Base-by-base conservation (phyloP, 2,329 filamentous ascomycete genomes). In the Clonostachys sp. region DNA sequence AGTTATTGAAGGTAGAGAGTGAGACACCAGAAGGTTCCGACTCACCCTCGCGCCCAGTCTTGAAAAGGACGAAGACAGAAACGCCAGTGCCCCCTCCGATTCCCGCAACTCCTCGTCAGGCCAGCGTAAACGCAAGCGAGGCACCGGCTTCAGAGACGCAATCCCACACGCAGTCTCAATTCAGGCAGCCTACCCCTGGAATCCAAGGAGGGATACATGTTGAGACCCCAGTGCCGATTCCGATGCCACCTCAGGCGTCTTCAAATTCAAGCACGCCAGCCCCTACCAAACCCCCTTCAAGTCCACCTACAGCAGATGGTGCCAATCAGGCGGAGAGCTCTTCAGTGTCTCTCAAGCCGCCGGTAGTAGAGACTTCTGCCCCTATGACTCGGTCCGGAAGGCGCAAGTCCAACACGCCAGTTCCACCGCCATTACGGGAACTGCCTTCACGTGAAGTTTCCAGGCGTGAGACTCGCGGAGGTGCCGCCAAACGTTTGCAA, bases 61-160 rank as follows among this genome's bases (percentile, higher is more conserved):
- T 65, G 24, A 81, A 81, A 58, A 72, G 77, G 34, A 74, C 66
- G 52, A 81, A 81, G 60, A 80, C 73, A 20, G 78, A 81, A 59
- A 81, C 78, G 13, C 78, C 78, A 12, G 69, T 81, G 33, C 77
- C 74, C 44, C 71, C 71, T 40, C 70, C 70, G 13, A 63, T 67
- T 24, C 68, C 38, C 38, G 43, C 30, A 16, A 45, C 39, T 10
- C 18, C 34, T n/a, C 6, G 30, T 13, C n/a, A 34, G 16, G 17
- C 24, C 44, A 41, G 44, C 10, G 36, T 30, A 13, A 14, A 10
- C 35, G 34, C n/a, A 13, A 13, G 13, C 34, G 36, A 41, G 24
- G 24, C 9, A 30, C 24, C 9, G 24, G 12, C 17, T n/a, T n/a
- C 14, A 18, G 36, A 39, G 17, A 39, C 36, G 7, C 36, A 39